Conservation (phyloP, 2,329 filamentous ascomycete genomes). For the Penicillium sclerotiorum region DNA sequence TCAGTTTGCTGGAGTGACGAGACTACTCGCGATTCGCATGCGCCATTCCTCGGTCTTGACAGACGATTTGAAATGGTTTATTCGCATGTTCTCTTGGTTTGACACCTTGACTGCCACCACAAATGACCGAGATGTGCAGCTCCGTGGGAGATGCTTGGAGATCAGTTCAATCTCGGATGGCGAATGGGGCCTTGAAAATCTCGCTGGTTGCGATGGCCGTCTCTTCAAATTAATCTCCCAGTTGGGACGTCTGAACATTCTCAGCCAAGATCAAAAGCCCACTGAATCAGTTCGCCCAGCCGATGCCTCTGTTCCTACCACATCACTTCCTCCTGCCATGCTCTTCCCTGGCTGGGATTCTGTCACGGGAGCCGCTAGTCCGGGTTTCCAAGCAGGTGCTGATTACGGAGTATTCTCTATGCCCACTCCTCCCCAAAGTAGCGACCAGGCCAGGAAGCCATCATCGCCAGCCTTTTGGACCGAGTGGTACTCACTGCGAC, state of each 20-base stretch:
- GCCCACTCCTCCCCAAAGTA: constrained; percentile 30
- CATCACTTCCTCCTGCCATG: constrained; percentile 39
- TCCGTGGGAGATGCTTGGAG: constrained; percentile 65
- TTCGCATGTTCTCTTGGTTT: constrained; percentile 90
- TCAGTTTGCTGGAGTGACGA: constrained; percentile 90
- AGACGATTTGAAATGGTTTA: constrained; percentile 76
- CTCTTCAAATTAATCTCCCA: constrained; percentile 85
- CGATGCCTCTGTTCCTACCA: constrained; percentile 28
- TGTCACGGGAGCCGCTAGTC: constrained; percentile 22
- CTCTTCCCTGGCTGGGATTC: constrained; percentile 29
- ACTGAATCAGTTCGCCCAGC: constrained; percentile 25
- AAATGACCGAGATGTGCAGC: constrained; percentile 86
- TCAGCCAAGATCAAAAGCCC: constrained; percentile 67
- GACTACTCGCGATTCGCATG: constrained; percentile 77
- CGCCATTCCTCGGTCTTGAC: constrained; percentile 63
- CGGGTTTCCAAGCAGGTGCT: constrained; percentile 41
- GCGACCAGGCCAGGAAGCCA: constrained; percentile 22
- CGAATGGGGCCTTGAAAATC: constrained; percentile 76
- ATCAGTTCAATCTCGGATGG: constrained; percentile 66
- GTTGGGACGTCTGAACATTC: constrained; percentile 79
- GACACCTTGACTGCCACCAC: constrained; percentile 90
- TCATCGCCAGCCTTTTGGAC: constrained; percentile 66
- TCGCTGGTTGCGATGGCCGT: constrained; percentile 82
- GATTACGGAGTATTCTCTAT: constrained; percentile 35
- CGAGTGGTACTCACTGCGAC: constrained; percentile 81